Base-by-base conservation (phyloP, 148 eudicot species). In the Vaccinium darrowii region DNA sequence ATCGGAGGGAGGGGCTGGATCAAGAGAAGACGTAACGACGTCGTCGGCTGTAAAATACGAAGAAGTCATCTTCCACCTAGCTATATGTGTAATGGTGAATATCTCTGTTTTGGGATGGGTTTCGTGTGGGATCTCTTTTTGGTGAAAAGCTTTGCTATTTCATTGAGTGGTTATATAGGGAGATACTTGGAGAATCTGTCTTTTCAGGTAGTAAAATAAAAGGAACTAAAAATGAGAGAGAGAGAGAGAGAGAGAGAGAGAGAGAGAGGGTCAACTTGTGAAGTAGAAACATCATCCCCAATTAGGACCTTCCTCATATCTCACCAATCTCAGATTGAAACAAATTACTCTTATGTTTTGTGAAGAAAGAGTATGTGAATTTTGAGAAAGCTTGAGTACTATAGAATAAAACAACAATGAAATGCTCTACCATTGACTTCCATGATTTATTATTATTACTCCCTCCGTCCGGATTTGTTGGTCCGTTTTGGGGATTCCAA, bases 231-330 rank as follows among this genome's bases (percentile, higher is more conserved):
- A 1, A 60, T 43, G 30, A 0, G 4, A 76, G 6, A 49, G 12
- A 76, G 54, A 19, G 62, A 71, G 75, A 30, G 75, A 33, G 76
- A 72, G 49, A 51, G 52, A 25, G 49, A 39, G n/a, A 49, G 76
- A 72, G 76, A 36, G 76, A 16, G 76, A 36, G 14, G 89, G 93
- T 92, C 94, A 92, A 92, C 93, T 82, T 73, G 1, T 83, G 82
- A 88, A 79, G 21, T 23, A 86, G 76, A 88, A 85, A 27, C 7
- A 8, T 51, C 88, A 89, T 88, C 94, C 92, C 91, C 90, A 86
- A 63, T 73, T 90, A 81, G 23, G 75, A 86, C 94, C 96, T 92
- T 78, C 96, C 94, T 88, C 88, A 83, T 65, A 67, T 49, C 33
- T 50, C 13, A 76, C 80, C 80, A 51, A 57, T 77, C 50, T 81